Evolutionary conservation across 805 yeast species (phyloP).

Genomic region (Schwanniomyces sp.): DNA sequence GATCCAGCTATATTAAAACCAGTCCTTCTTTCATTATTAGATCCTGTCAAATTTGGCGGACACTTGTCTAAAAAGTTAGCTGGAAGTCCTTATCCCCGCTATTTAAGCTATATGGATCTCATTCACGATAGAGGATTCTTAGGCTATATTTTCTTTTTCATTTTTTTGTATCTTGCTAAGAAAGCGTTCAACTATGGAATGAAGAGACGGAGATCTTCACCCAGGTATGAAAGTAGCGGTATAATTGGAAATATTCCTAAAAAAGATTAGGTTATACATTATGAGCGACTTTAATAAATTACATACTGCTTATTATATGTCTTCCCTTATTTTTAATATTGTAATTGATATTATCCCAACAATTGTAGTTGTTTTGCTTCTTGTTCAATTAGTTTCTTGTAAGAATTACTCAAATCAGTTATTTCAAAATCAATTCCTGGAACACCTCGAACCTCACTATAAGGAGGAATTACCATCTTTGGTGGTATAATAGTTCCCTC

Average conservation of each 20-base stretch:
- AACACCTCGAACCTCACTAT: slow-evolving; percentile 42
- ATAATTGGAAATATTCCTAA: slow-evolving; percentile 21
- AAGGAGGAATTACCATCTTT: slow-evolving; percentile 51
- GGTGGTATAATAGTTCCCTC: slow-evolving; percentile 42
- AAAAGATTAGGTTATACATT: slow-evolving; percentile 11
- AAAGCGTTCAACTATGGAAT: slow-evolving; percentile 1
- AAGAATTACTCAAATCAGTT: slow-evolving; percentile 26
- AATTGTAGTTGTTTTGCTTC: slow-evolving; percentile 30
- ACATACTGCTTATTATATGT: background rate
- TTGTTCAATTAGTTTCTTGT: slow-evolving; percentile 34
- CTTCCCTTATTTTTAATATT: no score
- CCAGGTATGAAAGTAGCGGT: slow-evolving; percentile 10
- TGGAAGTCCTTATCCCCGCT: slow-evolving; percentile 43
- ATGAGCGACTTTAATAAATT: background rate
- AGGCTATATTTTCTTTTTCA: slow-evolving; percentile 35
- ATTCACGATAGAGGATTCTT: slow-evolving; percentile 45
- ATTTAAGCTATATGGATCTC: slow-evolving; percentile 41
- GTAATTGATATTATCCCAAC: slow-evolving; percentile 9
- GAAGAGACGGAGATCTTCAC: slow-evolving; percentile 2
- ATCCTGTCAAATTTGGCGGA: slow-evolving; percentile 19
- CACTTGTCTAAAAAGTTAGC: slow-evolving; percentile 27
- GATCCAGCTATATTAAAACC: slow-evolving; percentile 30
- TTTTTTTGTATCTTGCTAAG: slow-evolving; percentile 8
- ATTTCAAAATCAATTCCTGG: slow-evolving; percentile 34
- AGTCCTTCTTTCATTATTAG: slow-evolving; percentile 40